These are phyloP conservation scores for Sistotremastrum suecicum DNA, from an alignment of 768 basidiomycete genomes.

Conservation along the genomic window DNA sequence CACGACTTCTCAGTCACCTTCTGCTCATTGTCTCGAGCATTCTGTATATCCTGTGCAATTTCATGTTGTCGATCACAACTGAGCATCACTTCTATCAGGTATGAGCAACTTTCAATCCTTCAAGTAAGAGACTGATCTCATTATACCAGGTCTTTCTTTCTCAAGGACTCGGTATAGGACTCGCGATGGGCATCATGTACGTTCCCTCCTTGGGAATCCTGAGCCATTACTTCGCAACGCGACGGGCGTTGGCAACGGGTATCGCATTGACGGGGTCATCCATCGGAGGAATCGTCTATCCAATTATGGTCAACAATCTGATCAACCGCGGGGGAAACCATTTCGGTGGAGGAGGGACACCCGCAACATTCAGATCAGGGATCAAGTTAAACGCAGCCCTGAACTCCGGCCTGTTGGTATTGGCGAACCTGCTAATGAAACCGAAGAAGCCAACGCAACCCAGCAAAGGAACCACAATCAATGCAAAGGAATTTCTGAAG, in stretches of 20 bases:
- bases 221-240: slow-evolving; percentile 37
- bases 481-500: slow-evolving; percentile 21
- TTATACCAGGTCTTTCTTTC: slow-evolving; percentile 31
- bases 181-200: slow-evolving; percentile 34
- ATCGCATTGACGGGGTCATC: slow-evolving; percentile 43
- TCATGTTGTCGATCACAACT: slow-evolving; percentile 32
- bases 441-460: slow-evolving; percentile 16
- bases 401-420: slow-evolving; percentile 21
- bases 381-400: slow-evolving; percentile 20
- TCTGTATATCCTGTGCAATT: slow-evolving; percentile 28
- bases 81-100: slow-evolving; percentile 31
- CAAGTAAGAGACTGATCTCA: slow-evolving; percentile 4
- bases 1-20: slow-evolving; percentile 20
- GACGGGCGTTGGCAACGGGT: slow-evolving; percentile 37
- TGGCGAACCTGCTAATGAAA: slow-evolving; percentile 27
- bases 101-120: neutral
- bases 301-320: slow-evolving; percentile 47
- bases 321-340: too few species aligned
- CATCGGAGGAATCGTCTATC: slow-evolving; percentile 46
- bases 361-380: too few species aligned
- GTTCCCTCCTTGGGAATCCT: slow-evolving; percentile 33
- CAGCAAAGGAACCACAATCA: slow-evolving; percentile 14
- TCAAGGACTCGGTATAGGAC: slow-evolving; percentile 34
- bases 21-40: slow-evolving; percentile 30
- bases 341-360: too few species aligned